Percentiles rank a stretch among this genome's conserved stretches.
These are phyloP conservation scores for Phytopythium kandeliae DNA, from an alignment of 352 stramenopile species.

Conservation along the genomic window DNA sequence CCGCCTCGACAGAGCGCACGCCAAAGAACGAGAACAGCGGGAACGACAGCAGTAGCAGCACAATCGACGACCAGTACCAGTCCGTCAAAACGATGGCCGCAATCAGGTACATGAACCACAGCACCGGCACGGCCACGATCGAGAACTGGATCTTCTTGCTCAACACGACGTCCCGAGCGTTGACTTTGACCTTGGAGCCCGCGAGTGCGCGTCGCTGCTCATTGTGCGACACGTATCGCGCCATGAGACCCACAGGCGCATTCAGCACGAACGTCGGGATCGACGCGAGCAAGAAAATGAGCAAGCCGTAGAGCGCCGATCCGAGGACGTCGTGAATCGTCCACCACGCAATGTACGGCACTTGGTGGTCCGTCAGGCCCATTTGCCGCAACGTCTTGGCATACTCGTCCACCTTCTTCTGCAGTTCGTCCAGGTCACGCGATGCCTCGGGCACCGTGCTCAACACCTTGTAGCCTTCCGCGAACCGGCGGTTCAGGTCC, in stretches of 20 bases:
- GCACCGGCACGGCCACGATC: constrained; percentile 83
- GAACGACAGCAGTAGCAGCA: constrained; percentile 73
- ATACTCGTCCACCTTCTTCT: constrained; percentile 82
- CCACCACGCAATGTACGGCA: constrained; percentile 85
- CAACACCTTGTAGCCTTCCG: constrained; percentile 85
- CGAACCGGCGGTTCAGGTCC: constrained; percentile 89
- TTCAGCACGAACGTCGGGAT: constrained; percentile 91
- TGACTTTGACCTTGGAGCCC: constrained; percentile 90
- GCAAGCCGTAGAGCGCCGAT: constrained; percentile 75
- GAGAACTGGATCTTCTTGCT: constrained; percentile 94
- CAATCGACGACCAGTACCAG: constrained; percentile 84
- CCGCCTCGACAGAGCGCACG: constrained; percentile 79
- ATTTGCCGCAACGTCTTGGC: constrained; percentile 80
- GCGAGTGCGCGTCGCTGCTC: constrained; percentile 82
- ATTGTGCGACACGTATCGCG: constrained; percentile 63
- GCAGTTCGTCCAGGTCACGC: constrained; percentile 50
- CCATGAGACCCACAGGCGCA: constrained; percentile 83
- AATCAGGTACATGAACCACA: constrained; percentile 86
- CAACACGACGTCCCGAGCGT: constrained; percentile 84
- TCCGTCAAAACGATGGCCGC: constrained; percentile 76
- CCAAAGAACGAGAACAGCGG: constrained; percentile 87
- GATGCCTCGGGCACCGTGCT: constrained; percentile 56
- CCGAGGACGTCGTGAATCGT: constrained; percentile 87
- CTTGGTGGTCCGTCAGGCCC: constrained; percentile 89
- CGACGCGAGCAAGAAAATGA: constrained; percentile 86